These are phyloP conservation scores for Juncus inflexus DNA, from an alignment of 176 grass and related monocot genomes.

Conservation along the genomic window DNA sequence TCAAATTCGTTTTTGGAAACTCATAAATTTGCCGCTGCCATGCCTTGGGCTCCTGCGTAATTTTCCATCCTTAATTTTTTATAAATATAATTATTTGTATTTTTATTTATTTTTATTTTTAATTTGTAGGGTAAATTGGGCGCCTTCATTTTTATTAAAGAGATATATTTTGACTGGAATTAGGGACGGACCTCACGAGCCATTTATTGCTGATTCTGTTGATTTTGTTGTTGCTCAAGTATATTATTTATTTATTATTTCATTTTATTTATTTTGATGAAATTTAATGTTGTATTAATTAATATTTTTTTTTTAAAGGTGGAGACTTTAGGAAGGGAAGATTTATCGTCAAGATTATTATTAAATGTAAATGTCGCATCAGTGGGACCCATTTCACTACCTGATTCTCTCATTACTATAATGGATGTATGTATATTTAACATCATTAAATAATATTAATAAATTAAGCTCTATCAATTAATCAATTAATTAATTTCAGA, in stretches of 20 bases:
- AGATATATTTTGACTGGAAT: conserved; percentile 92
- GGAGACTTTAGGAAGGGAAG: conserved; percentile 76
- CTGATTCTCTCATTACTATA: conserved; percentile 85
- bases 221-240: conserved; percentile 97
- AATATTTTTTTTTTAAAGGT: conserved; percentile 47
- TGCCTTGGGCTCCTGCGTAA: conserved; percentile 97
- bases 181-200: conserved; percentile 83
- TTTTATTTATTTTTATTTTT: conserved; percentile 28
- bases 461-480: conserved; percentile 8
- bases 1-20: conserved; percentile 98
- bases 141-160: conserved; percentile 99
- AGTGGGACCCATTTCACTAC: conserved; percentile 65
- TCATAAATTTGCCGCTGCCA: conserved; percentile 79
- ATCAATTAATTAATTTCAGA: conserved; percentile 35
- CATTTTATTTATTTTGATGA: neutral
- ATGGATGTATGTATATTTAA: conserved; percentile 82
- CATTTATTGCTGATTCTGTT: conserved; percentile 94
- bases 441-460: neutral
- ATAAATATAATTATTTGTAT: neutral
- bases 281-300: conserved; percentile 2
- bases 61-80: neutral
- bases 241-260: conserved; percentile 11
- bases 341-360: conserved; percentile 81
- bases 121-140: conserved; percentile 87
- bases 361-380: conserved; percentile 96